phyloP scores from a whole-genome alignment of 352 stramenopile genomes.

The Phytophthora pistaciae region DNA sequence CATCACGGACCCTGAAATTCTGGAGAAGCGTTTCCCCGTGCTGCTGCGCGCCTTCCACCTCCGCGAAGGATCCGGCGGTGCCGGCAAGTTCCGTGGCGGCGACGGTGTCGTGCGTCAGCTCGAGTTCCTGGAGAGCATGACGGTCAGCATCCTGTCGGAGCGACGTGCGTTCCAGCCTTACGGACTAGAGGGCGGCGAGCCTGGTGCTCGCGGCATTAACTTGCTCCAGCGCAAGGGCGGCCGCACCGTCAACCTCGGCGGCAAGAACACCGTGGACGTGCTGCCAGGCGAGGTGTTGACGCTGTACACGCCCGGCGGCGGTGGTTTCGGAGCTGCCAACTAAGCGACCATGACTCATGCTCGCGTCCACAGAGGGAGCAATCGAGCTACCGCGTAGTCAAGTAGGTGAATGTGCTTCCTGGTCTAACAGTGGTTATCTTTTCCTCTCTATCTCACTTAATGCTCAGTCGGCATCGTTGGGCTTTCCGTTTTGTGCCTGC shows the following conservation, averaged over 20 bases:
- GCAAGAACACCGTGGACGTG: conserved; percentile 96
- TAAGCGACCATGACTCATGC: conserved; percentile 33
- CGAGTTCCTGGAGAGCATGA: conserved; percentile 95
- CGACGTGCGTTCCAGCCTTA: conserved; percentile 96
- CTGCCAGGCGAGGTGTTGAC: conserved; percentile 93
- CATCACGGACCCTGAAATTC: conserved; percentile 99
- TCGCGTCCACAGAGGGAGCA: conserved; percentile 14
- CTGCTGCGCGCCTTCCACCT: conserved; percentile 89
- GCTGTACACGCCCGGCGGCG: conserved; percentile 97
- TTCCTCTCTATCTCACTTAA: conserved; percentile 23
- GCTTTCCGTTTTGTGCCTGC: conserved; percentile 9
- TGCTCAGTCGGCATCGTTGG: conserved; percentile 9
- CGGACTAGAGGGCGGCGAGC: conserved; percentile 93
- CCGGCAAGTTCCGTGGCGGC: conserved; percentile 92
- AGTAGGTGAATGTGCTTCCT: conserved; percentile 4
- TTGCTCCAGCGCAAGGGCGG: conserved; percentile 83
- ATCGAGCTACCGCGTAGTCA: conserved; percentile 7
- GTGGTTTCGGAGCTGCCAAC: conserved; percentile 88
- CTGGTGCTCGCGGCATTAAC: conserved; percentile 94
- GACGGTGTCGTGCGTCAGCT: conserved; percentile 97
- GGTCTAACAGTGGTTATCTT: conserved; percentile 17
- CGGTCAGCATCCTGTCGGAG: conserved; percentile 98
- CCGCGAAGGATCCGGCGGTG: conserved; percentile 90
- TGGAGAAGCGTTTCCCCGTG: conserved; percentile 97
- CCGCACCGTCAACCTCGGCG: conserved; percentile 80